Percentiles rank a stretch among this genome's conserved stretches.
phyloP scores from a whole-genome alignment of 305 asterid species.

The Withania somnifera region DNA sequence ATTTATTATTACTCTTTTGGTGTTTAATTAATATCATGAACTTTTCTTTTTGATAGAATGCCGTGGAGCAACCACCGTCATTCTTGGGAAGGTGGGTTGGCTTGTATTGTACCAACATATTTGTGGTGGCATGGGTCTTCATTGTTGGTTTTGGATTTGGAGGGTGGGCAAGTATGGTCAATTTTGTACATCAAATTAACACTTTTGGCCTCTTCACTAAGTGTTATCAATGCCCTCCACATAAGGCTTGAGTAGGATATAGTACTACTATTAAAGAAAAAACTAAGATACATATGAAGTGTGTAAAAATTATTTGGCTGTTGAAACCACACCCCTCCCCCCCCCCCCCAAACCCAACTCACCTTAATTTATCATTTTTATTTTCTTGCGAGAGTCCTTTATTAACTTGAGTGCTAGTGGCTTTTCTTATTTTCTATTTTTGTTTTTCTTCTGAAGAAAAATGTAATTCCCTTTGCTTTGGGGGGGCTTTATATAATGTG shows the following conservation, averaged over 20 bases:
- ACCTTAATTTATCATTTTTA: constrained; percentile 11
- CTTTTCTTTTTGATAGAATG: constrained; percentile 31
- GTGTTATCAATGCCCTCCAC: constrained; percentile 75
- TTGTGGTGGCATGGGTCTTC: constrained; percentile 66
- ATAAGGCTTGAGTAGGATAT: constrained; percentile 21
- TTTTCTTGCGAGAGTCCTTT: constrained; percentile 9
- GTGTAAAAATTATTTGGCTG: not conserved
- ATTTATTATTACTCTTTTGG: not conserved
- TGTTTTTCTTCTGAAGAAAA: not conserved
- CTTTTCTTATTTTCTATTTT: not conserved
- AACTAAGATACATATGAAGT: not conserved
- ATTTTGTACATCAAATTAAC: constrained; percentile 45
- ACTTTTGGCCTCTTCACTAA: constrained; percentile 71
- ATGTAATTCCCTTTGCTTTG: constrained; percentile 25
- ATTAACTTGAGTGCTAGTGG: constrained; percentile 22
- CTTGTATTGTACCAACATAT: constrained; percentile 40
- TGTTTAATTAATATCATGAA: not conserved
- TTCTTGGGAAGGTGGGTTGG: constrained; percentile 64
- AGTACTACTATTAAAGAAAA: not conserved
- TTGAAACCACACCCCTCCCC: not conserved
- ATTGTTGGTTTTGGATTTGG: constrained; percentile 73
- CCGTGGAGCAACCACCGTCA: constrained; percentile 68
- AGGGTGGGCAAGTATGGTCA: constrained; percentile 81
- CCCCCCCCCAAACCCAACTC: too few species aligned
- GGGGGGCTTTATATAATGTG: not conserved